Conservation (phyloP, 2,329 filamentous ascomycete genomes). For the Aspergillus carbonarius region DNA sequence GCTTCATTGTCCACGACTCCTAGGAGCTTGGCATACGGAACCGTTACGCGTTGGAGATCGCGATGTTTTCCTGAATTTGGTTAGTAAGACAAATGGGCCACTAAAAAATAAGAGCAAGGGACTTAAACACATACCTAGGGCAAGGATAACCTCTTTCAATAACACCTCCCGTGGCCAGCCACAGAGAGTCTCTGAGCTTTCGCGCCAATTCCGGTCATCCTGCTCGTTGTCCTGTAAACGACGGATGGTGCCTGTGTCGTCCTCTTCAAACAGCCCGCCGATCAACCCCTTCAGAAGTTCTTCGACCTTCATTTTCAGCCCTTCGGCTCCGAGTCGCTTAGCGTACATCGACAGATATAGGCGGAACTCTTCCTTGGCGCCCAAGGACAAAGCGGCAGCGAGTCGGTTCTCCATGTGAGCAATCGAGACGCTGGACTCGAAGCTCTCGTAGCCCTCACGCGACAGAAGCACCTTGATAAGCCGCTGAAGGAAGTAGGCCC, state of each 20-base stretch:
- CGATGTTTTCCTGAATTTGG: conserved; percentile 76
- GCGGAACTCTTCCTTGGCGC: conserved; percentile 86
- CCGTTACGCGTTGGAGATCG: conserved; percentile 89
- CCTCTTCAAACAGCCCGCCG: conserved; percentile 63
- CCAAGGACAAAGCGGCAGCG: conserved; percentile 80
- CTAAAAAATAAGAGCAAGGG: not conserved
- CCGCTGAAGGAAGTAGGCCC: conserved; percentile 86
- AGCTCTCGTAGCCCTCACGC: conserved; percentile 85
- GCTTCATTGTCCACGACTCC: conserved; percentile 50
- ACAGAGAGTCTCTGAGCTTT: conserved; percentile 68
- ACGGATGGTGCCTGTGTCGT: conserved; percentile 47
- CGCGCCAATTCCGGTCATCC: conserved; percentile 47
- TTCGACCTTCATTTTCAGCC: conserved; percentile 82
- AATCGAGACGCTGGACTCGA: conserved; percentile 88
- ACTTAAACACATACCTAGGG: conserved; percentile 67
- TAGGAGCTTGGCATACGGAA: conserved; percentile 86
- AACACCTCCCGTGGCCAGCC: conserved; percentile 89
- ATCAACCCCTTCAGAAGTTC: conserved; percentile 82
- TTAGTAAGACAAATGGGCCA: conserved; percentile 10
- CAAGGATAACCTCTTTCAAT: conserved; percentile 85
- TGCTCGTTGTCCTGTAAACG: conserved; percentile 32
- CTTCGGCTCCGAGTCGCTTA: conserved; percentile 89
- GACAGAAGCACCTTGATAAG: conserved; percentile 87
- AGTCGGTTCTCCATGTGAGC: conserved; percentile 94
- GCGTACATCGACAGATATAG: conserved; percentile 98